phyloP scores from a whole-genome alignment of 129 eudicot species.

The Flaveria linearis region DNA sequence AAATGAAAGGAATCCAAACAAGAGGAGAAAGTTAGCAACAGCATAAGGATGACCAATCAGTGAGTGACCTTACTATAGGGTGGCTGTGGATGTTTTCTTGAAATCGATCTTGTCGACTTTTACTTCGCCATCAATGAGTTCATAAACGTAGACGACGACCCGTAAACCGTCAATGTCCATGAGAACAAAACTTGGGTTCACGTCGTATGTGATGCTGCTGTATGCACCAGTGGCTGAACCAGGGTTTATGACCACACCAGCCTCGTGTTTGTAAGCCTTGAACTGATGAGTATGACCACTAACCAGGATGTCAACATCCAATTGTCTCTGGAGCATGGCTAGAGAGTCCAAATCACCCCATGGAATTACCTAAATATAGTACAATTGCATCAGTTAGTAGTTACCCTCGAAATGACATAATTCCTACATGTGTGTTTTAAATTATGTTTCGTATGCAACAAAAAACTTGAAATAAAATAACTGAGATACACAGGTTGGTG shows the following conservation, averaged over 20 bases:
- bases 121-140: constrained; percentile 97
- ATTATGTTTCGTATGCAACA: not conserved
- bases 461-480: not conserved
- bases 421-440: not conserved
- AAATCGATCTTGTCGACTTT: constrained; percentile 98
- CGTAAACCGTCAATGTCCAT: constrained; percentile 98
- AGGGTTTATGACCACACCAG: constrained; percentile 96
- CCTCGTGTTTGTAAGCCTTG: constrained; percentile 98
- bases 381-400: not conserved
- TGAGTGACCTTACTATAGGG: constrained; percentile 14
- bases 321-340: constrained; percentile 98
- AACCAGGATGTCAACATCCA: constrained; percentile 95
- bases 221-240: constrained; percentile 99
- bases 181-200: constrained; percentile 97
- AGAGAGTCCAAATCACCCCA: constrained; percentile 97
- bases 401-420: not conserved
- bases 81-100: constrained; percentile 78
- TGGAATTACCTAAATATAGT: constrained; percentile 70
- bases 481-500: not conserved
- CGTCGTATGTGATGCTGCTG: constrained; percentile 95
- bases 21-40: constrained; percentile 5
- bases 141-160: constrained; percentile 96
- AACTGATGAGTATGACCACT: constrained; percentile 98
- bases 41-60: not conserved
- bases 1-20: constrained; percentile 24